A percentile compares a stretch with the other conserved stretches of the same genome.
Conservation (phyloP, 2,329 filamentous ascomycete genomes). For the Colletotrichum lentis region DNA sequence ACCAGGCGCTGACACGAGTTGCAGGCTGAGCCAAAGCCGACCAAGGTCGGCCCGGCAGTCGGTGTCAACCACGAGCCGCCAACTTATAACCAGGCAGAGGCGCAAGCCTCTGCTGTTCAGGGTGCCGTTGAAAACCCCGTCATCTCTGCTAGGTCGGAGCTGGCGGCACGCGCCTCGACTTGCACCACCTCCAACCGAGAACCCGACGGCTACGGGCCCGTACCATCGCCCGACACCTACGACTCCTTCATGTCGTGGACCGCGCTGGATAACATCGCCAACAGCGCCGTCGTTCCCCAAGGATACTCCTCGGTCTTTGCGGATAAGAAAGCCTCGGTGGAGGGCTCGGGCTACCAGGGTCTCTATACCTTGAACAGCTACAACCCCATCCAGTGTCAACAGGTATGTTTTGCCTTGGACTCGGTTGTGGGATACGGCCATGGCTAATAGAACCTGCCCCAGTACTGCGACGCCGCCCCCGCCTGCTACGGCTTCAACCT, state of each 20-base stretch:
- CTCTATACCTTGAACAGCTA: conserved; percentile 21
- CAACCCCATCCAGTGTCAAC: conserved; percentile 25
- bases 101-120: background rate
- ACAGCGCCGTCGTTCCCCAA: background rate
- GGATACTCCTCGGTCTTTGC: conserved; percentile 6
- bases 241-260: conserved; percentile 7
- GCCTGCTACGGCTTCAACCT: conserved; percentile 29
- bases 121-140: conserved; percentile 14
- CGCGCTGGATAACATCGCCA: background rate
- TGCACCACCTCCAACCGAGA: background rate
- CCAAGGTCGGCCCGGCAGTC: conserved; percentile 28
- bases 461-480: conserved; percentile 32
- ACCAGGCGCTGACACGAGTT: background rate
- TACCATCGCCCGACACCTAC: conserved; percentile 12
- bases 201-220: conserved; percentile 17
- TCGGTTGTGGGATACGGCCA: too few relatives aligned
- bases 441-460: background rate
- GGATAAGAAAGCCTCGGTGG: background rate
- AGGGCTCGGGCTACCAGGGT: conserved; percentile 3
- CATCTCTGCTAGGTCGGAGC: background rate
- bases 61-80: conserved; percentile 11
- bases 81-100: conserved; percentile 15
- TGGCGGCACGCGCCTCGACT: conserved; percentile 4
- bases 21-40: conserved; percentile 5
- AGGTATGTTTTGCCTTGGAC: background rate